Percentiles rank a stretch among this genome's conserved stretches.
Conservation (phyloP, 1,284 basidiomycete genomes). For the Athelia psychrophila region DNA sequence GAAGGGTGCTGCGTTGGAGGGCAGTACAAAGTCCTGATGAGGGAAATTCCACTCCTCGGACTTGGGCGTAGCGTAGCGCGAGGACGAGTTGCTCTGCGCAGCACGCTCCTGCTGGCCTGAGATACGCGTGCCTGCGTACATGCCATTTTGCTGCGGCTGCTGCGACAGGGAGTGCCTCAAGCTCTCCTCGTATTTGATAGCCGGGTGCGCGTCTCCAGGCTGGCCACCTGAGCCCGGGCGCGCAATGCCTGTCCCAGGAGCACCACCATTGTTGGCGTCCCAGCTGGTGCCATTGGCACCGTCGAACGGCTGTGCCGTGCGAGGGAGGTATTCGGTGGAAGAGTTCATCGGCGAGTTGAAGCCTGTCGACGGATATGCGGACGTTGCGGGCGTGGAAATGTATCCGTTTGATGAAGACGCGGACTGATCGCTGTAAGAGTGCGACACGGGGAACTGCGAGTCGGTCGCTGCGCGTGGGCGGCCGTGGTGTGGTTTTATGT, state of each 20-base stretch:
- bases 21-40: conserved; percentile 22
- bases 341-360: conserved; percentile 45
- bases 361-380: conserved; percentile 34
- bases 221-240: conserved; percentile 58
- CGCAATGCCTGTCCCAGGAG: conserved; percentile 29
- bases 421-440: conserved; percentile 29
- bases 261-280: not conserved
- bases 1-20: not conserved
- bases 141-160: conserved; percentile 47
- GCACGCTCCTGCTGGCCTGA: conserved; percentile 61
- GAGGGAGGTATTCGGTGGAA: not conserved
- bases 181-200: conserved; percentile 62
- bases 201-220: conserved; percentile 35
- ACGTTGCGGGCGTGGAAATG: conserved; percentile 40
- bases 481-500: conserved; percentile 27
- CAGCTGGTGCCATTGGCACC: not conserved
- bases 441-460: conserved; percentile 37
- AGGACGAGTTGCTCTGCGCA: conserved; percentile 23
- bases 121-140: conserved; percentile 67
- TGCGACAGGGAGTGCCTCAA: conserved; percentile 61
- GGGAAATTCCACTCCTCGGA: conserved; percentile 42
- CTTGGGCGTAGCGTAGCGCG: conserved; percentile 17
- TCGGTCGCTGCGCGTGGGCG: conserved; percentile 53
- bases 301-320: too few species aligned
- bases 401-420: conserved; percentile 39